Conservation (phyloP, 2,329 filamentous ascomycete species). For the Beauveria asiatica region DNA sequence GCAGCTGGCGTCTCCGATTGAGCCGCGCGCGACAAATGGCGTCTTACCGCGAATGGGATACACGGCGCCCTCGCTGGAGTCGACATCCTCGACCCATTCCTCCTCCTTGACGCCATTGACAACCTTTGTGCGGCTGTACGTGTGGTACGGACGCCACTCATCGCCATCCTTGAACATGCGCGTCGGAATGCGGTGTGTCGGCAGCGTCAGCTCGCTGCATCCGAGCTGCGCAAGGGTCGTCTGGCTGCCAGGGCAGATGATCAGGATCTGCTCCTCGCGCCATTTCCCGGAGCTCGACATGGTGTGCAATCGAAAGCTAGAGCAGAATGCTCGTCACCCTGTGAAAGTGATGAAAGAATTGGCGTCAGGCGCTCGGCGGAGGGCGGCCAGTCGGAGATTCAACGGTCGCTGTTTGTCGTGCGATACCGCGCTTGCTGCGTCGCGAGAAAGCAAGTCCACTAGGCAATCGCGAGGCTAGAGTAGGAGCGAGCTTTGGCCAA, state of each 20-base stretch:
- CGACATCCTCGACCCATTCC: constrained; percentile 80
- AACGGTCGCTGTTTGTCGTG: constrained; percentile 1
- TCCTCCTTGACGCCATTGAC: constrained; percentile 44
- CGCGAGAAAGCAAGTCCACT: constrained; percentile 4
- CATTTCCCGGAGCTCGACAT: constrained; percentile 54
- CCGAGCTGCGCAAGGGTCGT: constrained; percentile 88
- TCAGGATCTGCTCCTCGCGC: constrained; percentile 56
- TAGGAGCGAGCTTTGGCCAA: not conserved
- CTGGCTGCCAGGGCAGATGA: constrained; percentile 77
- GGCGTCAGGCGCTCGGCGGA: not conserved
- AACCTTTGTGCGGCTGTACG: constrained; percentile 55
- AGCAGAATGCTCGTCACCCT: not conserved
- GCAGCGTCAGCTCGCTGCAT: constrained; percentile 82
- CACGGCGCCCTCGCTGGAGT: constrained; percentile 80
- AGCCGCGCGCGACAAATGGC: not conserved
- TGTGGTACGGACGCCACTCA: constrained; percentile 67
- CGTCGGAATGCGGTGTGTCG: constrained; percentile 77
- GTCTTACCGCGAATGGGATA: constrained; percentile 64
- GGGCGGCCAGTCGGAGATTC: not conserved
- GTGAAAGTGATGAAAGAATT: not conserved
- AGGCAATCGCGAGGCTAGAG: constrained; percentile 3
- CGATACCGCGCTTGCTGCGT: constrained; percentile 5
- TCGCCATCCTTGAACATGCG: constrained; percentile 90
- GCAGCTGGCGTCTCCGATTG: not conserved
- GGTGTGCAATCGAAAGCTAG: constrained; percentile 12